Base-by-base conservation (phyloP, 2,329 filamentous ascomycete genomes). In the Ceratocystis huliohia region DNA sequence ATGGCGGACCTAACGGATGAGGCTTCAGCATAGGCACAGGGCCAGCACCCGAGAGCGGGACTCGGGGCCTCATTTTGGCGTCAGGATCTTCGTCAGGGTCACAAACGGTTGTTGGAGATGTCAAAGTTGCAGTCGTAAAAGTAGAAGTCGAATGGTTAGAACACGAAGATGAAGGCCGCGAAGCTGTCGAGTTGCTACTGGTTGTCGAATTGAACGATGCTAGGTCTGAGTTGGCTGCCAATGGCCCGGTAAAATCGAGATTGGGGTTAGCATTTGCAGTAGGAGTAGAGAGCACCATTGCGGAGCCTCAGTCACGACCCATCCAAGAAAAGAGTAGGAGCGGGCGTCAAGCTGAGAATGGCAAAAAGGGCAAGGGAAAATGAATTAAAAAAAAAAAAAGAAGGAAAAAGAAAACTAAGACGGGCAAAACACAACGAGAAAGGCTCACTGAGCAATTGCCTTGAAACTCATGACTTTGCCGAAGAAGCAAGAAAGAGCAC, bases 21-120 rank as follows among this genome's bases (percentile, higher is more conserved):
- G 66, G 59, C 15, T 68, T 68, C 22, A 68, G 46, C 66, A 68
- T 68, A 5, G 66, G 66, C 45, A 68, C 59, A 33, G 66, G 48
- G 28, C 66, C 64, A 33, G 64, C 30, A 50, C 46, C 61, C 2
- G 61, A 37, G 22, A 66, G 61, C n/a, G 66, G 37, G 59, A 68
- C 63, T 25, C 66, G 64, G 64, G 66, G 59, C 48, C 64, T 64
- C 66, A 68, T 68, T 53, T 30, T 57, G 46, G 57, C 46, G 44
- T 61, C 44, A 33, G 44, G 25, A 25, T 61, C 30, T 3, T 33
- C 64, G 63, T 57, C 64, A 44, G 63, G 57, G 3, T 57, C 61
- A 62, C 63, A 67, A 30, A 45, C 53, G 13, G 53, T 61, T n/a
- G 65, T 50, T 25, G 61, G 15, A 3, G 56, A 15, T 3, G 63